Evolutionary conservation across 192 early-diverging fungal genomes (phyloP).

Genomic region (Podila minutissima): DNA sequence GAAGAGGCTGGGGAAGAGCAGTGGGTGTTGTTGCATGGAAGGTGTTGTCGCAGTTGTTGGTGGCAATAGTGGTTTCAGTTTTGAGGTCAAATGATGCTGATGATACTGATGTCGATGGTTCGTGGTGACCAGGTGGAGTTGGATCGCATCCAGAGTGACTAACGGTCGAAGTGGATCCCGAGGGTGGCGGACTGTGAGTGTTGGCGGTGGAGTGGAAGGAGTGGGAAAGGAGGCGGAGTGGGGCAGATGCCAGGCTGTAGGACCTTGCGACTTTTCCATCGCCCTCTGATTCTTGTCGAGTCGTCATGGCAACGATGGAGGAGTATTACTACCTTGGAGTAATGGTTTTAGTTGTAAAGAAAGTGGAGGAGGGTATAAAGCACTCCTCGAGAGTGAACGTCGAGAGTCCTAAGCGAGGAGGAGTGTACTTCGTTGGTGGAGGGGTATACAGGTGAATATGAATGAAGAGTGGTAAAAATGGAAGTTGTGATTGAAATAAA

Average conservation of each 20-base stretch:
- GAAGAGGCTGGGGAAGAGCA: too few species aligned
- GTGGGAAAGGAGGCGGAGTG: constrained; percentile 42
- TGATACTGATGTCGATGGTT: background rate
- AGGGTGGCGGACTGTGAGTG: constrained; percentile 3
- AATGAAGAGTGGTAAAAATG: background rate
- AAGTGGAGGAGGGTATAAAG: background rate
- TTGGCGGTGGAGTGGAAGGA: constrained; percentile 51
- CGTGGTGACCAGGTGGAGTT: background rate
- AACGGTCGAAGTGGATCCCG: constrained; percentile 6
- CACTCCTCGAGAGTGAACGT: background rate
- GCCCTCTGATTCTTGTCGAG: constrained; percentile 37
- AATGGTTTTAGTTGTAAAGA: background rate
- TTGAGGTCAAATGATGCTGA: background rate
- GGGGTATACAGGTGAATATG: background rate
- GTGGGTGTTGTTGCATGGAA: background rate
- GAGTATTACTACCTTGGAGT: background rate
- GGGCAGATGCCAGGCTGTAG: constrained; percentile 41
- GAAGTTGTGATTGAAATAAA: background rate
- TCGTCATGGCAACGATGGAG: constrained; percentile 21
- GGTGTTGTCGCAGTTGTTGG: background rate
- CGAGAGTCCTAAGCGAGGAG: too few species aligned
- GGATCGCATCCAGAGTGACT: background rate
- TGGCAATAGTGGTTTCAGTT: background rate
- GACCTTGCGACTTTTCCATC: constrained; percentile 33
- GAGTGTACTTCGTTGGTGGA: background rate